Conservation (phyloP, 116 monocot species). For the Posidonia oceanica region DNA sequence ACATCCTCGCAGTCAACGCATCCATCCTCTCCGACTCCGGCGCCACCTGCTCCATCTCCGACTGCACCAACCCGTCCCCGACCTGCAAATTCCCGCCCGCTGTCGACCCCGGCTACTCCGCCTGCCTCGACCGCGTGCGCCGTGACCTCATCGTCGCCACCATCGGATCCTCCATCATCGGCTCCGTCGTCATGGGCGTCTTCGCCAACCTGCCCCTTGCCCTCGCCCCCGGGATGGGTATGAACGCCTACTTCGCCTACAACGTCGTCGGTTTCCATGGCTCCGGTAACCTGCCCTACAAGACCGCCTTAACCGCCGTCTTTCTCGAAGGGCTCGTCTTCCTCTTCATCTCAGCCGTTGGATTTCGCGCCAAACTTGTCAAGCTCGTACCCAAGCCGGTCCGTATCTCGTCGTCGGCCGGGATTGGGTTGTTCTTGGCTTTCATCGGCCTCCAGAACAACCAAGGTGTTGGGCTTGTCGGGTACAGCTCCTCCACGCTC, state of each 20-base stretch:
- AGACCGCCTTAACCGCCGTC: slow-evolving; percentile 60
- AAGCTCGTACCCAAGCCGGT: slow-evolving; percentile 63
- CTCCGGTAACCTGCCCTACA: slow-evolving; percentile 59
- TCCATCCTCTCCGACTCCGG: slow-evolving; percentile 90
- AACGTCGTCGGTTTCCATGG: slow-evolving; percentile 90
- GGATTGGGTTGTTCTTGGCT: slow-evolving; percentile 80
- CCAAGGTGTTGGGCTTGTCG: slow-evolving; percentile 73
- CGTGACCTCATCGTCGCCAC: slow-evolving; percentile 88
- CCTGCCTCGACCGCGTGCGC: slow-evolving; percentile 51
- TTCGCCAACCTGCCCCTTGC: slow-evolving; percentile 59
- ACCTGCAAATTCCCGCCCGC: slow-evolving; percentile 33
- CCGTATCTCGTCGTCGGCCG: slow-evolving; percentile 55
- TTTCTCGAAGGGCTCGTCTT: slow-evolving; percentile 61
- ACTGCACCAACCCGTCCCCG: slow-evolving; percentile 43
- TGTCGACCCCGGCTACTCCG: slow-evolving; percentile 49
- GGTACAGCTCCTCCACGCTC: slow-evolving; percentile 66
- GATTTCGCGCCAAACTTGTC: slow-evolving; percentile 54
- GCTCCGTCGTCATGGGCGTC: slow-evolving; percentile 64
- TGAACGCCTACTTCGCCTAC: slow-evolving; percentile 92
- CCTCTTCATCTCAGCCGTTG: slow-evolving; percentile 50
- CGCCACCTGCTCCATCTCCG: slow-evolving; percentile 64
- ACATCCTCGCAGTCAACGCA: slow-evolving; percentile 76
- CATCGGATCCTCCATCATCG: slow-evolving; percentile 54
- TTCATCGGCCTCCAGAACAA: slow-evolving; percentile 78
- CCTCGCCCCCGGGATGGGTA: slow-evolving; percentile 88